Percentiles rank a stretch among this genome's conserved stretches.
Evolutionary conservation across 441 rosid genomes (phyloP).

Genomic region (Geranium incanum): DNA sequence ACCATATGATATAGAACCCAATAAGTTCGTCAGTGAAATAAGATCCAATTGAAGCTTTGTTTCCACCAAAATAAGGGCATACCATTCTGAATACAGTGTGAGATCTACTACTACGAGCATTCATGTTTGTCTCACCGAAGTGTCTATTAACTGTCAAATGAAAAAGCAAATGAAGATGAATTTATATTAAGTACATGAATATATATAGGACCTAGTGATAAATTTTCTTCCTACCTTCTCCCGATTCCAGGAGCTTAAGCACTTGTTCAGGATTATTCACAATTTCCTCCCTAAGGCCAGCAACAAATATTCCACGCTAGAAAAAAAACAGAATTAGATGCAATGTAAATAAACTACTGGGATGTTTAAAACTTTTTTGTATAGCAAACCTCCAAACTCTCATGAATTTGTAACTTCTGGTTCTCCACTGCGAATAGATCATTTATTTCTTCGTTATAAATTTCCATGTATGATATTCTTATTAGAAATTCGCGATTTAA

Average conservation of each 20-base stretch:
- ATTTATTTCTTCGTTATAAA: constrained; percentile 84
- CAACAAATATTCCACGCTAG: constrained; percentile 80
- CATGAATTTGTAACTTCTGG: constrained; percentile 80
- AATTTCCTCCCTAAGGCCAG: constrained; percentile 81
- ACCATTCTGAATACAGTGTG: constrained; percentile 97
- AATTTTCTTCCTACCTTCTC: constrained; percentile 62
- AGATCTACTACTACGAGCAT: constrained; percentile 84
- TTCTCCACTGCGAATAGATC: constrained; percentile 70
- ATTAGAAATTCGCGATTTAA: constrained; percentile 75
- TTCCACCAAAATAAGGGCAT: constrained; percentile 16
- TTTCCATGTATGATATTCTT: constrained; percentile 89
- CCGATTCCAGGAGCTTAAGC: constrained; percentile 60
- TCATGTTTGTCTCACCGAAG: constrained; percentile 96
- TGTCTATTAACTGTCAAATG: constrained; percentile 62
- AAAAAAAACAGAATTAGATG: constrained; percentile 18
- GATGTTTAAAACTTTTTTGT: not conserved
- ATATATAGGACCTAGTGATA: not conserved
- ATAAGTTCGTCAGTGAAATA: constrained; percentile 1
- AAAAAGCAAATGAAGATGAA: constrained; percentile 9
- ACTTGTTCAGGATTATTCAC: constrained; percentile 76
- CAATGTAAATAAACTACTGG: constrained; percentile 5
- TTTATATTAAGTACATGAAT: constrained; percentile 14
- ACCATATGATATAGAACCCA: constrained; percentile 9
- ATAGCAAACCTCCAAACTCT: constrained; percentile 71
- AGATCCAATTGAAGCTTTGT: not conserved